Conservation (phyloP, 2,329 filamentous ascomycete species). For the Orbilia quercus region DNA sequence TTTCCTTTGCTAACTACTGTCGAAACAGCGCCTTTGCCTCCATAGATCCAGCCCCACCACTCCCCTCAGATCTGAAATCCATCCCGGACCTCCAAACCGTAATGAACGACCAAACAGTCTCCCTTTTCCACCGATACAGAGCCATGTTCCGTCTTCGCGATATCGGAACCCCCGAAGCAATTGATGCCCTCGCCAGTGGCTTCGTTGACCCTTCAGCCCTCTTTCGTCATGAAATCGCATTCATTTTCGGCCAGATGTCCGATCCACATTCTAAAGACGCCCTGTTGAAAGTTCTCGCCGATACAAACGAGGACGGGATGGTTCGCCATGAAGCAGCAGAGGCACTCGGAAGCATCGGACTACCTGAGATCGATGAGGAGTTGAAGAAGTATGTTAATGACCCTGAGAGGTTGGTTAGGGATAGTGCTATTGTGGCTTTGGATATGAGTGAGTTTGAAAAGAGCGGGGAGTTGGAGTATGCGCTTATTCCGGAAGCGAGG, state of each 20-base stretch:
- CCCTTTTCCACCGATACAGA: conserved; percentile 91
- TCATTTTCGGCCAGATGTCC: conserved; percentile 95
- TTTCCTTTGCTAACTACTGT: too few species aligned
- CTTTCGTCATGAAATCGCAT: conserved; percentile 97
- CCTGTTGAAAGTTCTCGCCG: conserved; percentile 79
- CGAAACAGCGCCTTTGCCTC: conserved; percentile 86
- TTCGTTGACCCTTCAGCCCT: conserved; percentile 87
- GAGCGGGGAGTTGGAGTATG: conserved; percentile 88
- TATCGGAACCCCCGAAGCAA: conserved; percentile 89
- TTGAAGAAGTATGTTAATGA: conserved; percentile 87
- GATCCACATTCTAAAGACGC: conserved; percentile 97
- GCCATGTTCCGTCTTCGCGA: conserved; percentile 98
- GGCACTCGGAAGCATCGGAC: conserved; percentile 90
- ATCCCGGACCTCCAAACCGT: conserved; percentile 80
- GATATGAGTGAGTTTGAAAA: conserved; percentile 99
- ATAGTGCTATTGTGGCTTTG: conserved; percentile 92
- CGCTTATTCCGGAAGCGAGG: conserved; percentile 76
- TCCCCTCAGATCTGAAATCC: conserved; percentile 73
- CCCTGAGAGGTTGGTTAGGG: conserved; percentile 89
- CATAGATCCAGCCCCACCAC: conserved; percentile 91
- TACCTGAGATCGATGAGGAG: conserved; percentile 89
- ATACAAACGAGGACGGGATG: conserved; percentile 89
- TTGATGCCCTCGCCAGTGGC: conserved; percentile 85
- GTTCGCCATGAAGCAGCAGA: conserved; percentile 97
- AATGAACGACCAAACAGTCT: conserved; percentile 80